These are phyloP conservation scores for Angophora floribunda DNA, from an alignment of 345 rosid species.

Conservation along the genomic window DNA sequence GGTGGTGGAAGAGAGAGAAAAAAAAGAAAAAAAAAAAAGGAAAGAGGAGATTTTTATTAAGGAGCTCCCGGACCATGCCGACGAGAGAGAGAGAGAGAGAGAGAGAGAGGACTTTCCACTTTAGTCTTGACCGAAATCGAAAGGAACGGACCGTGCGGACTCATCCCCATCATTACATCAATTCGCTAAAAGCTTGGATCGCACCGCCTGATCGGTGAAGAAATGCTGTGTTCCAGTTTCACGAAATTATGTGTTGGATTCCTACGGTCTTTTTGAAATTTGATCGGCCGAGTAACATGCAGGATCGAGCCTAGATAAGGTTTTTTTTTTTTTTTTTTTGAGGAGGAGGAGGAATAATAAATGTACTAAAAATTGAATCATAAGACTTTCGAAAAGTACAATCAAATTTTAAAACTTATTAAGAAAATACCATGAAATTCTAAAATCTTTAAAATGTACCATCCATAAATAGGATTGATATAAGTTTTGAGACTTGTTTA, in stretches of 20 bases:
- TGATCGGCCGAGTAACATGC: neutral
- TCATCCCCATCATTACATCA: neutral
- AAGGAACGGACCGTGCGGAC: neutral
- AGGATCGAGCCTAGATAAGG: rapidly evolving
- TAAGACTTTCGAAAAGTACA: rapidly evolving
- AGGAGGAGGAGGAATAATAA: too few species aligned
- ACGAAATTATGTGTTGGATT: neutral
- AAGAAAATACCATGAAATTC: too few species aligned
- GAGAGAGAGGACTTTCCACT: neutral
- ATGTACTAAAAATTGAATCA: rapidly evolving
- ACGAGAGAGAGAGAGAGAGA: neutral
- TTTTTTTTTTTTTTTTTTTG: too few species aligned
- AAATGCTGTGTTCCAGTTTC: neutral
- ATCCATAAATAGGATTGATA: rapidly evolving
- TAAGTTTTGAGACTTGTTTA: neutral
- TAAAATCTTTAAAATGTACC: too few species aligned
- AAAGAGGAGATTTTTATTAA: neutral
- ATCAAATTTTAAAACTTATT: too few species aligned
- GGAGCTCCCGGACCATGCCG: neutral
- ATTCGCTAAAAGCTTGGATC: neutral
- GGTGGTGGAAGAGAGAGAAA: neutral
- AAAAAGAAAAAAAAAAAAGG: too few species aligned
- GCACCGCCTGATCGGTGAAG: neutral
- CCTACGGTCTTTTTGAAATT: neutral
- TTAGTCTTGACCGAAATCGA: neutral